Evolutionary conservation across 805 yeast species (phyloP), one percentile per base, ranked within the genome.

Genomic region (Spathaspora hagerdaliae): DNA sequence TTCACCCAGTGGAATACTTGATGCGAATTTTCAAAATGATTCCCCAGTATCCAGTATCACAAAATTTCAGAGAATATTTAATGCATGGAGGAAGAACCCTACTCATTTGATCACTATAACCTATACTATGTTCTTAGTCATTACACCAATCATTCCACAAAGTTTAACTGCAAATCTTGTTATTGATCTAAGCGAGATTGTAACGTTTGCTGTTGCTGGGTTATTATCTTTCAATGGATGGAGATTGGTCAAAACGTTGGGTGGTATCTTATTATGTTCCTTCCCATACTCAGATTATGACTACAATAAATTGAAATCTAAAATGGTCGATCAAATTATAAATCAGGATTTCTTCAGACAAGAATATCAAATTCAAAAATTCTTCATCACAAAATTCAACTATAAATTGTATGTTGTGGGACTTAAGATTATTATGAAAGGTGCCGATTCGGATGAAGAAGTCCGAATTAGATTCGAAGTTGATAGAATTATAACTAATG

Each of bases 381-480:
- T 85, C 7, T 67, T 78, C 42, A 65, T 86, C 6, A 74, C 85
- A 3, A 81, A 83, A 52, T 82, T 84, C 34, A 85, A 82, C 57
- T 79, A 81, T 57, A 75, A 74, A 47, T 64, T 83, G 4, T 80
- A 74, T 52, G 72, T 86, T 24, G 78, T 83, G 2, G 74, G 87
- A 3, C 50, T 83, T 13, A 74, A 69, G 45, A 52, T 86, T 3
- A 62, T 60, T 15, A 81, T 86, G 85, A 62, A 67, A 39, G 91
- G 91, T n/a, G 86, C 83, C 1, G 78, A 85, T 4, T 79, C 79
- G 50, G 87, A 84, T 45, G 90, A 85, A 39, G 92, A 85, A 58
- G 61, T 79, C 1, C 64, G 71, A 31, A 56, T 86, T 31, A 60
- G 85, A 37, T 74, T 71, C 48, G 81, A 81, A 47, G 63, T 77